phyloP scores from a whole-genome alignment of 2,329 filamentous ascomycete genomes.

The Fusarium dlaminii region DNA sequence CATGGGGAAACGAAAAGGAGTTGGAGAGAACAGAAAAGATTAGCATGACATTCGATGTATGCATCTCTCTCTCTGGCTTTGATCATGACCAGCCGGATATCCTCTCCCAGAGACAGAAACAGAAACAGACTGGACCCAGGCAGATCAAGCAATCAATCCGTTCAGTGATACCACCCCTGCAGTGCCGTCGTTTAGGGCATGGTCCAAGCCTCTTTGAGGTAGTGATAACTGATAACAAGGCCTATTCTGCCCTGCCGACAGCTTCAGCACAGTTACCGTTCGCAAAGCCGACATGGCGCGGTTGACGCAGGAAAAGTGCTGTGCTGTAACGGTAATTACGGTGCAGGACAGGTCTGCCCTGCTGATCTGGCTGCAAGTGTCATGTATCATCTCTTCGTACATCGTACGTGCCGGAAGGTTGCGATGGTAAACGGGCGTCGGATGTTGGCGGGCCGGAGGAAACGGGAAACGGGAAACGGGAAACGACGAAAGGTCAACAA shows the following conservation, averaged over 20 bases:
- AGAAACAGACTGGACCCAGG: neutral
- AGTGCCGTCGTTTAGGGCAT: slow-evolving; percentile 16
- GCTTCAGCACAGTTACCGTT: slow-evolving; percentile 13
- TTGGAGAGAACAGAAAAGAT: slow-evolving; percentile 13
- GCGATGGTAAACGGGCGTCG: slow-evolving; percentile 27
- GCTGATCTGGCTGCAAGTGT: slow-evolving; percentile 20
- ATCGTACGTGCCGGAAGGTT: slow-evolving; percentile 39
- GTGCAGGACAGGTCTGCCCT: slow-evolving; percentile 14
- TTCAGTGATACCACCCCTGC: slow-evolving; percentile 26
- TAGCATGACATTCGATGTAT: slow-evolving; percentile 34
- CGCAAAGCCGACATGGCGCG: slow-evolving; percentile 27
- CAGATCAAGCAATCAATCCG: slow-evolving; percentile 10
- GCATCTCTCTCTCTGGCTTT: slow-evolving; percentile 26
- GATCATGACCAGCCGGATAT: slow-evolving; percentile 17
- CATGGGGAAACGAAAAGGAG: neutral
- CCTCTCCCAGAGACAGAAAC: neutral
- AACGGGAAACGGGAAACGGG: slow-evolving; percentile 16
- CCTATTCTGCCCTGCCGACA: slow-evolving; percentile 15
- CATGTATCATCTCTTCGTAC: slow-evolving; percentile 25
- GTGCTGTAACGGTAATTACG: slow-evolving; percentile 17
- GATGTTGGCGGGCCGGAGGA: slow-evolving; percentile 22
- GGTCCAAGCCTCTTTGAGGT: slow-evolving; percentile 27
- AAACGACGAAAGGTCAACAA: slow-evolving; percentile 4
- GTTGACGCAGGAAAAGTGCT: slow-evolving; percentile 20
- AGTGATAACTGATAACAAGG: slow-evolving; percentile 32